Base-by-base conservation (phyloP, 352 stramenopile species). In the Pythium dissimile region DNA sequence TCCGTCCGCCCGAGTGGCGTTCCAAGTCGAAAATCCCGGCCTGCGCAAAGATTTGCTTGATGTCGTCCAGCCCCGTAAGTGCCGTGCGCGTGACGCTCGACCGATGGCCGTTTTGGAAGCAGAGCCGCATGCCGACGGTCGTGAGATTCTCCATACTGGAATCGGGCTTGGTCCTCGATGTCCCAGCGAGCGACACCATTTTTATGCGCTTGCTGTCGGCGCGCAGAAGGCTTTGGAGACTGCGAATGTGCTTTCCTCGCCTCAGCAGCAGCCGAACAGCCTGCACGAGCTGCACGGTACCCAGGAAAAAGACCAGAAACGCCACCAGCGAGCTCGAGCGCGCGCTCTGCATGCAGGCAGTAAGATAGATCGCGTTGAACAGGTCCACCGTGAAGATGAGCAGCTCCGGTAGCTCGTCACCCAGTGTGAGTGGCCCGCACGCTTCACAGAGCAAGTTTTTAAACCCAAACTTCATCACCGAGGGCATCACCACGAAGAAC, bases 341-440 rank as follows among this genome's bases (percentile, higher is more conserved):
- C 10, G 62, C 54, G 8, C 31, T 57, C n/a, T 78, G 63, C 62
- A 80, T 78, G 38, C 66, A 75, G 3, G 52, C 64, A 2, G 65
- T 58, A 8, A 78, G 18, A 38, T 76, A 83, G 11, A 83, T 38
- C 3, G 65, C 34, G 28, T 77, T 73, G 56, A 78, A 79, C 26
- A 80, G 54, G 16, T 80, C 62, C 18, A 71, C 68, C 0, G 69
- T 69, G 35, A 78, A 76, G 11, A 78, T 66, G n/a, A 75, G 53
- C 5, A 68, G 24, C 52, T 76, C 65, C 0, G 68, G 73, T 2
- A 76, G 51, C 43, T 75, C 49, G 27, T 79, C 69, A 37, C 74
- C 47, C 18, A 82, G 31, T 27, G 72, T 42, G 2, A 60, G 27
- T 18, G 41, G 21, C 27, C 18, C 41, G n/a, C 52, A 62, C 3